Conservation (phyloP, 805 yeast species). For the Myxozyma neglecta region DNA sequence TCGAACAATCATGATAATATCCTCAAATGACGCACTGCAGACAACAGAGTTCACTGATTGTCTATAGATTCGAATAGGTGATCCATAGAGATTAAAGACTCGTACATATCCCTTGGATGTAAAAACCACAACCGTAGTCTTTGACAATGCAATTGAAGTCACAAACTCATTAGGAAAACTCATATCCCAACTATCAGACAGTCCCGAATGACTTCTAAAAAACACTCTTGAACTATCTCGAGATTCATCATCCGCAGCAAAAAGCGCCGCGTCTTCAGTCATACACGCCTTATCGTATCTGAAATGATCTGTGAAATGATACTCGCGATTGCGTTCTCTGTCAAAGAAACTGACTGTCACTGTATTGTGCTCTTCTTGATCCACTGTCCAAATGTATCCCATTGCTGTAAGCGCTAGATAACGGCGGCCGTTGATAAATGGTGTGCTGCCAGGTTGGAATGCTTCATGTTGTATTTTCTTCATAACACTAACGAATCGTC, state of each 20-base stretch:
- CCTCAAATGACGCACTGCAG: conserved; percentile 63
- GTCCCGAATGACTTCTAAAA: conserved; percentile 68
- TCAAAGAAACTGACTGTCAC: conserved; percentile 90
- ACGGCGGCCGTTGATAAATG: conserved; percentile 69
- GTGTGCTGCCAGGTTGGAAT: conserved; percentile 85
- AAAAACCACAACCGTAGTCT: conserved; percentile 61
- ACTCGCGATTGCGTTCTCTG: conserved; percentile 68
- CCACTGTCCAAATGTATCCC: conserved; percentile 81
- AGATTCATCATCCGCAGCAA: conserved; percentile 16
- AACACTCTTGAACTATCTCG: conserved; percentile 46
- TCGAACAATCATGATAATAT: conserved; percentile 56
- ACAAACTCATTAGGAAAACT: conserved; percentile 48
- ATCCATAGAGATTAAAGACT: conserved; percentile 68
- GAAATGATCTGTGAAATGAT: conserved; percentile 76
- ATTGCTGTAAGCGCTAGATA: conserved; percentile 50
- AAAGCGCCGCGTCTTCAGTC: conserved; percentile 46
- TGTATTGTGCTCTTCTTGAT: conserved; percentile 59
- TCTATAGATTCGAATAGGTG: conserved; percentile 57
- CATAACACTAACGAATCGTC: conserved; percentile 7
- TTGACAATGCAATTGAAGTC: conserved; percentile 65
- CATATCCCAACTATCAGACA: conserved; percentile 62
- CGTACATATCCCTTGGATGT: conserved; percentile 76
- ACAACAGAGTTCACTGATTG: conserved; percentile 73
- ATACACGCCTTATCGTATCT: conserved; percentile 74
- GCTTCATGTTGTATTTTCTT: conserved; percentile 45